Percentiles rank a stretch among this genome's conserved stretches.
Evolutionary conservation across 2,329 filamentous ascomycete species (phyloP).

Genomic region (Diaporthe ilicicola): DNA sequence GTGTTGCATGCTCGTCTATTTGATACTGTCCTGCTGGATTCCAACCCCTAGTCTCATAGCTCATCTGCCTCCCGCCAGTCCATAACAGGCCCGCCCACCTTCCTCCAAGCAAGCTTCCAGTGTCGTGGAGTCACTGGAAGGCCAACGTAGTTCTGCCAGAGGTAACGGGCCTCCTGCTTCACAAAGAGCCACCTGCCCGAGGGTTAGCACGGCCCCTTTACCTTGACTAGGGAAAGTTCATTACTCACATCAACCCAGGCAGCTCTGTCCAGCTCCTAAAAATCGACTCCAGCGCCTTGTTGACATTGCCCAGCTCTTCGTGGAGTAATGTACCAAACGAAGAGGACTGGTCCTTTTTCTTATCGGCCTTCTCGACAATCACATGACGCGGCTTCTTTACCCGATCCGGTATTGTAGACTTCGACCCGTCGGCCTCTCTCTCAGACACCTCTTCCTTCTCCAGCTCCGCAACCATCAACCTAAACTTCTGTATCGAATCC

Average conservation of each 20-base stretch:
- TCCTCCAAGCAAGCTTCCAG: slow-evolving; percentile 56
- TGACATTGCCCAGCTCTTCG: slow-evolving; percentile 71
- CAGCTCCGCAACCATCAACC: slow-evolving; percentile 57
- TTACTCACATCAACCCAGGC: slow-evolving; percentile 74
- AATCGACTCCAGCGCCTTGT: slow-evolving; percentile 71
- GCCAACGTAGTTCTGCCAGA: slow-evolving; percentile 62
- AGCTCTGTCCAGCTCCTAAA: slow-evolving; percentile 74
- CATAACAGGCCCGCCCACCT: slow-evolving; percentile 28
- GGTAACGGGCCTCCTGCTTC: slow-evolving; percentile 53
- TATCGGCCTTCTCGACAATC: slow-evolving; percentile 47
- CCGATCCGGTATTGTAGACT: slow-evolving; percentile 44
- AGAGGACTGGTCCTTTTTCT: slow-evolving; percentile 47
- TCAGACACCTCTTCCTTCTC: slow-evolving; percentile 41
- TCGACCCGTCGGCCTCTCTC: slow-evolving; percentile 36
- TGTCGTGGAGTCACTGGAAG: slow-evolving; percentile 58
- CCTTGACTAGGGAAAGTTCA: background rate
- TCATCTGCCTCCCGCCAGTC: slow-evolving; percentile 46
- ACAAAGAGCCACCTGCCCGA: slow-evolving; percentile 51
- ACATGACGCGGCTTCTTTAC: slow-evolving; percentile 56
- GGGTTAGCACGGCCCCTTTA: background rate
- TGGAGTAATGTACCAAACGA: slow-evolving; percentile 65
- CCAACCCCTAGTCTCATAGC: slow-evolving; percentile 44
- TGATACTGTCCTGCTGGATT: background rate
- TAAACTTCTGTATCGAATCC: slow-evolving; percentile 77
- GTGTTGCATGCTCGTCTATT: background rate